Percentiles rank a stretch among this genome's conserved stretches.
phyloP scores from a whole-genome alignment of 1,284 basidiomycete genomes.

The Papiliotrema terrestris region DNA sequence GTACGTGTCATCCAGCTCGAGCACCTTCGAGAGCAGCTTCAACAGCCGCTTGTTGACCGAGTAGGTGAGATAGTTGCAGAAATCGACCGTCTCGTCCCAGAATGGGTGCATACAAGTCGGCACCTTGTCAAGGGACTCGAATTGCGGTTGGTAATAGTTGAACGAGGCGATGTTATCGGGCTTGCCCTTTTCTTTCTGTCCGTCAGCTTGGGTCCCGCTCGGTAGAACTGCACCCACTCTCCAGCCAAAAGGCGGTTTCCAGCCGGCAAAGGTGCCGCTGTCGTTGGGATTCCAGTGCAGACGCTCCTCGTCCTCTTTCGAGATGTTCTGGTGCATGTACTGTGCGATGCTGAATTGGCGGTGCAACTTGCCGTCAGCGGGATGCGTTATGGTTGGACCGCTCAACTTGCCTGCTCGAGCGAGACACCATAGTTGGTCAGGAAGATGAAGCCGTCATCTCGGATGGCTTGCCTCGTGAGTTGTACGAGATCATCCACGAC shows the following conservation, averaged over 20 bases:
- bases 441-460: slow-evolving; percentile 39
- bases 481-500: slow-evolving; percentile 23
- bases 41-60: slow-evolving; percentile 47
- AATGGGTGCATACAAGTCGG: slow-evolving; percentile 35
- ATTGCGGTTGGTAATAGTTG: slow-evolving; percentile 52
- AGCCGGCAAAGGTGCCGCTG: slow-evolving; percentile 39
- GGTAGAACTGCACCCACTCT: slow-evolving; percentile 18
- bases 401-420: slow-evolving; percentile 31
- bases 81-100: slow-evolving; percentile 47
- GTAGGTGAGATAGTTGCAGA: slow-evolving; percentile 36
- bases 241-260: slow-evolving; percentile 51
- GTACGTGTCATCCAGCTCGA: slow-evolving; percentile 50
- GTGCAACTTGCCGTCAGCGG: too few species aligned
- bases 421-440: slow-evolving; percentile 36
- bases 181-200: slow-evolving; percentile 38
- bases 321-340: slow-evolving; percentile 30
- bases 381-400: slow-evolving; percentile 21
- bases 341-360: slow-evolving; percentile 36
- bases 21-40: slow-evolving; percentile 47
- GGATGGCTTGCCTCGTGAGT: slow-evolving; percentile 24
- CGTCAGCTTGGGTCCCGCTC: too few species aligned
- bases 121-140: slow-evolving; percentile 35
- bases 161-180: slow-evolving; percentile 50
- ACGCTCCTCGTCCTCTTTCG: slow-evolving; percentile 32
- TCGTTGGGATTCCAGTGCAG: slow-evolving; percentile 34